Evolutionary conservation across 148 eudicot species (phyloP), one percentile per base, ranked within the genome.

Genomic region (Hydrangea macrophylla): DNA sequence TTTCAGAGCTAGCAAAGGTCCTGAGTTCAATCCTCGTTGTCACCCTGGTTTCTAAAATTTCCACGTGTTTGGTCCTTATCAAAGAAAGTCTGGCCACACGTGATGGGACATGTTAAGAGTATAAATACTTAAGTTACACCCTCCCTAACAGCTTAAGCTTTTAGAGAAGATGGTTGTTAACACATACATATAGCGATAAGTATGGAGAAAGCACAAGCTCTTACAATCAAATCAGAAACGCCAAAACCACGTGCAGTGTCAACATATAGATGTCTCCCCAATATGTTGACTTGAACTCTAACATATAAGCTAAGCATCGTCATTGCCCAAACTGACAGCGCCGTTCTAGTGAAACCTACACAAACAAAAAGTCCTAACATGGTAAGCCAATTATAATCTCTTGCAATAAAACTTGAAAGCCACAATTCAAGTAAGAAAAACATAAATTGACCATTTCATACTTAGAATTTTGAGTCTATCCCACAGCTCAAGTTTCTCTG

Each of bases 401-500:
- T 67, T 48, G 53, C 53, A 48, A 48, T 15, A 42, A 48, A 15
- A 48, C 5, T 48, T 48, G 2, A 11, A 48, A 48, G 53, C n/a
- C 0, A 48, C 5, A 18, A 18, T 5, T 48, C n/a, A 18, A 3
- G 42, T n/a, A 25, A 9, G 37, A 39, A 65, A 48, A 37, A 18
- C 3, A 67, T 9, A 64, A 13, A 23, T 25, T 20, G 23, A 20
- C n/a, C 33, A 6, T 40, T 39, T 67, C 93, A 68, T 94, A 94
- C 97, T 91, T 71, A 88, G 76, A 70, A 91, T 71, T 85, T 94
- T 94, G 70, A 94, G 96, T 63, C 80, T 75, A 50, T 94, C 87
- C 99, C 99, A 94, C 59, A 94, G 60, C 72, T 85, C 97, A 77
- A 90, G 91, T 79, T 91, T 94, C 84, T 94, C 97, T n/a, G 82